Evolutionary conservation across 345 rosid species (phyloP).

Genomic region (Euphorbia pulcherrima): DNA sequence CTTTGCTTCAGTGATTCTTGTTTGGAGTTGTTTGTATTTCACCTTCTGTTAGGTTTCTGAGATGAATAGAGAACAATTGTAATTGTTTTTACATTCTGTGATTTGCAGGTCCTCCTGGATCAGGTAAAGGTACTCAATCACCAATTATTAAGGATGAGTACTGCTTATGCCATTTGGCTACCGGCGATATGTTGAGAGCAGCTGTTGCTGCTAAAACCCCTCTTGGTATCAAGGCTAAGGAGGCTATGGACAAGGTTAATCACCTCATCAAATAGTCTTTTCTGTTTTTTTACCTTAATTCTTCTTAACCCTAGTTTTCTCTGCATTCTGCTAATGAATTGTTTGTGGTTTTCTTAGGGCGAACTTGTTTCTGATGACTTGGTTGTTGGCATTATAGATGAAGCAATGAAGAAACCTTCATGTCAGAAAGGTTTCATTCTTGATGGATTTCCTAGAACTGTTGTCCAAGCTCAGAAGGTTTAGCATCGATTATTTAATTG

Average conservation of each 20-base stretch:
- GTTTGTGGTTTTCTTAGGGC: constrained; percentile 47
- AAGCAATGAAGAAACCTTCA: constrained; percentile 87
- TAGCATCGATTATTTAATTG: not conserved
- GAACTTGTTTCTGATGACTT: constrained; percentile 94
- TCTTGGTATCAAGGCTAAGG: constrained; percentile 92
- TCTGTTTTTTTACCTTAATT: not conserved
- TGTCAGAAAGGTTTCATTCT: constrained; percentile 94
- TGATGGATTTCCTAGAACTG: constrained; percentile 93
- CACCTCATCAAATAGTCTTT: not conserved
- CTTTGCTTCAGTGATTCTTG: not conserved
- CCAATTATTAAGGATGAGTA: constrained; percentile 88
- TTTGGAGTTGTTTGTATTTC: not conserved
- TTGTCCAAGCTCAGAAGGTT: constrained; percentile 87
- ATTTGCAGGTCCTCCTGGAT: constrained; percentile 90
- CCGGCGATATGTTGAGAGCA: constrained; percentile 98
- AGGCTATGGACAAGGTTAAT: constrained; percentile 90
- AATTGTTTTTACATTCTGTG: not conserved
- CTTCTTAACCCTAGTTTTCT: constrained; percentile 1
- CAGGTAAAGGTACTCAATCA: constrained; percentile 97
- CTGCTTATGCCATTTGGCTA: constrained; percentile 96
- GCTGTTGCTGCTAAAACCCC: constrained; percentile 93
- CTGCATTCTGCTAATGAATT: constrained; percentile 12
- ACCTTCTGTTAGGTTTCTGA: not conserved
- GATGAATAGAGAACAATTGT: not conserved
- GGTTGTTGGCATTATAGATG: constrained; percentile 91